phyloP scores from a whole-genome alignment of 73 alveolate genomes.

The Breviolum minutum region DNA sequence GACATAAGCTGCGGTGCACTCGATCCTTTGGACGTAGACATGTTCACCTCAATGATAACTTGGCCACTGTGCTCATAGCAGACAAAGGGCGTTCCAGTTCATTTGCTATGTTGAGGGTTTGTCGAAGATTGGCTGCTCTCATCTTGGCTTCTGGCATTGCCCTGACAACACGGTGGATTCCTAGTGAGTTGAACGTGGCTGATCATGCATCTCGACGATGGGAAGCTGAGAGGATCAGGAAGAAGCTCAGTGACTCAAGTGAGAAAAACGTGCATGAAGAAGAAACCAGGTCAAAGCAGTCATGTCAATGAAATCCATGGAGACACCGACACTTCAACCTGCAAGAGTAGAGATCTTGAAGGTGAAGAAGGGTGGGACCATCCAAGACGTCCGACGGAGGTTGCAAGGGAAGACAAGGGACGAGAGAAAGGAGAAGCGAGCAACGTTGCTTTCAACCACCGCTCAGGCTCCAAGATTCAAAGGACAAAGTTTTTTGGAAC shows the following conservation, averaged over 20 bases:
- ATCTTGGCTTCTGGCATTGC: neutral
- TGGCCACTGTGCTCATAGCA: neutral
- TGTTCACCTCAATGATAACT: constrained; percentile 15
- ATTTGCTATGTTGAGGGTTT: neutral
- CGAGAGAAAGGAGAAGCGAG: neutral
- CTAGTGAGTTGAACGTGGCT: neutral
- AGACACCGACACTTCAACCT: no score
- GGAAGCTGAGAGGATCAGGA: neutral
- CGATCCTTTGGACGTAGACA: neutral
- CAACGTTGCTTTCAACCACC: neutral
- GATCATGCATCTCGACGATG: neutral
- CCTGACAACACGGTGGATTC: neutral
- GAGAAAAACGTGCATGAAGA: neutral
- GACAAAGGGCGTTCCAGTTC: neutral
- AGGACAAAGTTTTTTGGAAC: neutral
- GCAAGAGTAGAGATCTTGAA: no score
- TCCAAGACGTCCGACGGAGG: neutral
- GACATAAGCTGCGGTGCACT: neutral
- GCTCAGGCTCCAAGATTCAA: neutral
- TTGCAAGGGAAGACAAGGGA: neutral
- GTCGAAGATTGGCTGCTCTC: neutral
- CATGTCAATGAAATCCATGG: neutral
- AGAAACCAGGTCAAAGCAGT: no score
- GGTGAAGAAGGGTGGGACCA: neutral
- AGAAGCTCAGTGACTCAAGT: no score